Evolutionary conservation across 495 filamentous ascomycete species (phyloP), one percentile per base, ranked within the genome.

Genomic region (Penicilliopsis zonata): DNA sequence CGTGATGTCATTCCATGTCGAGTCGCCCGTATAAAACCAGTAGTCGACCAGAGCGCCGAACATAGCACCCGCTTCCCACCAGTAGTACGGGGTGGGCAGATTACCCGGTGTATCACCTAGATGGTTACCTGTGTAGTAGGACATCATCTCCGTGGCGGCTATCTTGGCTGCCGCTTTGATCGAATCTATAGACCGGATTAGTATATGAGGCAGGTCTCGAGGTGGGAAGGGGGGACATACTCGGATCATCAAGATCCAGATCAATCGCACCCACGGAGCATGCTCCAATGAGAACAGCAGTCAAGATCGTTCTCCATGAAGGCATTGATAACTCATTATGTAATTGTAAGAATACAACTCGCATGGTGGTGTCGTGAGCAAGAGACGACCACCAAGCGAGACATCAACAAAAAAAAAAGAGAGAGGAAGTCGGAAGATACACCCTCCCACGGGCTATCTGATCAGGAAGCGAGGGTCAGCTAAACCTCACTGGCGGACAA

Each of bases 21-120:
- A 38, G 41, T 76, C 72, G 30, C 63, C 67, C 4, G 67, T 74
- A 47, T 65, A 77, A 30, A 69, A 61, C 59, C 60, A 70, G 52
- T 70, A 74, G 30, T 67, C 55, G 4, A 72, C 48, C 26, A 73
- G 40, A 8, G 56, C 47, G 19, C 62, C 49, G 30, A 68, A 72
- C 30, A 72, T 63, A 35, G 55, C 59, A 4, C 63, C 64, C n/a
- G 56, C 59, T 38, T 69, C 58, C 55, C 65, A 70, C 58, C 56
- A 60, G 13, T 55, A 50, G 15, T 49, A 27, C 5, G 25, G 25
- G n/a, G n/a, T 53, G 12, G 50, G 50, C 3, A 63, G 50, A 18
- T 60, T 55, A 15, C 63, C 63, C 3, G 56, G 54, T n/a, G 46
- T 47, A 14, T 49, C 47, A 13, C 46, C 45, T 2, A 53, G 53